Evolutionary conservation across 768 basidiomycete species (phyloP), one percentile per base, ranked within the genome.

Genomic region (Lactarius sanguifluus): DNA sequence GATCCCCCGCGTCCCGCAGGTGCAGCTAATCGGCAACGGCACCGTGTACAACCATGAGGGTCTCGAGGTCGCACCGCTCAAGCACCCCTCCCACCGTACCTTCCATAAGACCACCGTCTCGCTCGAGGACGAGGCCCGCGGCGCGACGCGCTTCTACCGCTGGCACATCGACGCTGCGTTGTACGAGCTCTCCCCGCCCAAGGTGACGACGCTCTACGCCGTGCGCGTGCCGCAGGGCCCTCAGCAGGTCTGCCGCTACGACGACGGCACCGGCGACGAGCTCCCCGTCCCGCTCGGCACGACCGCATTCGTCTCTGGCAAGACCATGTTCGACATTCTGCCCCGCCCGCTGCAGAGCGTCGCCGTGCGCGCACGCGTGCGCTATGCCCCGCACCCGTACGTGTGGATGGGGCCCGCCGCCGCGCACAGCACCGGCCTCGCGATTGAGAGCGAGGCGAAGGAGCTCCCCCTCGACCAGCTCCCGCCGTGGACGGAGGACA

Each of bases 141-240:
- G 91, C 34, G 76, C 82, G 54, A 94, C 92, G 23, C 83, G 92
- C 43, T 94, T 91, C 81, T 93, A 91, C 75, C 81, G 92, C 62
- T 94, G 92, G 92, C 91, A 95, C 75, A 93, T 94, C 75, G 93
- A 94, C 69, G 92, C 94, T 1, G 91, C 91, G 0, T 76, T 92
- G 41, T 91, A 90, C 73, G 85, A 87, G 57, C 79, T 88, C n/a
- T 82, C 84, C 45, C 90, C 90, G 28, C 92, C 93, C 9, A 87
- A 81, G 66, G 92, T 91, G 47, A 95, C 94, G 6, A 92, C 92
- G 1, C 83, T 95, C 20, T 92, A 92, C 68, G 91, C 86, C 3
- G 79, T 94, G 65, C 79, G 71, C 5, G 86, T 94, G 0, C 94
- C 93, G 3, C 68, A 79, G 30, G 92, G 91, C 1, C 73, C 79